Evolutionary conservation across 1,139 yeast species (phyloP), one percentile per base, ranked within the genome.

Genomic region (Blastobotrys persicus): DNA sequence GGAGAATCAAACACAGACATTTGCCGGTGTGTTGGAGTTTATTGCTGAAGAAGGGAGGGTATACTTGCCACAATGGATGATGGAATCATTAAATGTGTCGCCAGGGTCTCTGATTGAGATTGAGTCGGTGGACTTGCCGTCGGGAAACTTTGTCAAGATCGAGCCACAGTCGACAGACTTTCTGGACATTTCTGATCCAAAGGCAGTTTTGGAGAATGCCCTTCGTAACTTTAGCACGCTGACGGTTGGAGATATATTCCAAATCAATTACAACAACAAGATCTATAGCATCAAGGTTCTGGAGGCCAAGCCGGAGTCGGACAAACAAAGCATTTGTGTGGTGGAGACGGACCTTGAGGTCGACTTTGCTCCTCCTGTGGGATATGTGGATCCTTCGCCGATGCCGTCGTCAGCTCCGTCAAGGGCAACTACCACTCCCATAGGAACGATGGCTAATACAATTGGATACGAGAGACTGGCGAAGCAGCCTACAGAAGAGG

Each of bases 341-440:
- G 89, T 94, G 31, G 99, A 94, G 64, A 94, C 98, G 0, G 98
- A 94, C 72, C 76, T 94, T 56, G 95, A 88, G 54, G 95, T 97
- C 0, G 99, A 94, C 64, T 94, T 94, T 72, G 98, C 98, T 2
- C 96, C 98, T 2, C 99, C 98, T 0, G 96, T 92, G 3, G 99
- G 99, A 0, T 94, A 94, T 63, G 96, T 88, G 26, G 98, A 92
- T 64, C 95, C 95, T 0, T 49, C 62, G 14, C 40, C 44, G 6
- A n/a, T 28, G 2, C 50, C 58, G 3, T 48, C 58, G 2, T 50
- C 58, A 28, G 35, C 55, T 11, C 58, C 58, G 2, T 50, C 59
- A 0, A 41, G 60, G 31, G 46, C 48, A 3, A 41, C 46, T 31
- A 54, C 50, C 11, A 57, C 63, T 1, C 66, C 84, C 1, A 59